Base-by-base conservation (phyloP, 164 flowering plant genomes). In the Berberis vulgaris region DNA sequence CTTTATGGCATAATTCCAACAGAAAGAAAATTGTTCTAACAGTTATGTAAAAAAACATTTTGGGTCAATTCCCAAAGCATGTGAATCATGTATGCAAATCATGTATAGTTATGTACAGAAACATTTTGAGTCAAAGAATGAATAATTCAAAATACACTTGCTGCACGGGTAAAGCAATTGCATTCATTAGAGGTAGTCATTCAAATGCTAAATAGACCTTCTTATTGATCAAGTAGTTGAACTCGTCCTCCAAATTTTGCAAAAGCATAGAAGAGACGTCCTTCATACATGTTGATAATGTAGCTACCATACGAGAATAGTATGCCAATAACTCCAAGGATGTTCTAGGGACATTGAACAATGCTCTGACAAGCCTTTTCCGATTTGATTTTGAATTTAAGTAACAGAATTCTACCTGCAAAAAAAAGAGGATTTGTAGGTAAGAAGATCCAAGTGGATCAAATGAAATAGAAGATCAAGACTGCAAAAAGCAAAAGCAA, bases 261-360 rank as follows among this genome's bases (percentile, higher is more conserved):
- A 94, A 59, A 54, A 94, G 89, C 81, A 83, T 80, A 45, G 85
- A 68, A 44, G 97, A 79, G 40, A 91, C 80, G 82, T 94, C 99
- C 85, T 91, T 94, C 95, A 94, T 86, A 65, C 99, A 94, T 9
- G 91, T 91, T 55, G 98, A 89, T 26, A 94, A 77, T 67, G 97
- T 94, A 59, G 97, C 96, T 63, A 94, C 97, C 97, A 94, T 82
- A 56, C 98, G 95, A 40, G 98, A 94, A 69, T 94, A 94, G 77
- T 94, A 87, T 41, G 98, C 84, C 43, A 94, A 76, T 76, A 94
- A 76, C 74, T 94, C 98, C 60, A 94, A 76, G 63, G 97, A 91
- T 59, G 98, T 94, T 78, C 97, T 84, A 3, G 98, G 97, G 40
- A 94, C 98, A 86, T 84, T 94, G 74, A 86, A 87, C 76, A 91